These are phyloP conservation scores for Penicillium fuscoglaucum DNA, from an alignment of 2,329 filamentous ascomycete species.

Conservation along the genomic window DNA sequence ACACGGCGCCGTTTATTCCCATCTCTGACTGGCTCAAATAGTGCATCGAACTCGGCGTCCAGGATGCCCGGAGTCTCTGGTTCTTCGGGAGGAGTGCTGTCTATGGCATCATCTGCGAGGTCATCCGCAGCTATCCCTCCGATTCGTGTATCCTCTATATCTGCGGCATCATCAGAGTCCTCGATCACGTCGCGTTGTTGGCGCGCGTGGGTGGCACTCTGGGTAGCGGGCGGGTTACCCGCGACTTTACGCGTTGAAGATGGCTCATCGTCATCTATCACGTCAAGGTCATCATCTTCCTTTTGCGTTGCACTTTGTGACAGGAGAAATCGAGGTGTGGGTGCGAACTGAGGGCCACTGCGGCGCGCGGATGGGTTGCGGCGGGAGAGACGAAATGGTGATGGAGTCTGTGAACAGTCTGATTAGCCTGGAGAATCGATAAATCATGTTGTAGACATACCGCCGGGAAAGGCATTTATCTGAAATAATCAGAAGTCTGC, in stretches of 20 bases:
- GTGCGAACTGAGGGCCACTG: constrained; percentile 35
- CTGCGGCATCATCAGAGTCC: constrained; percentile 26
- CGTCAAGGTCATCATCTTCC: constrained; percentile 15
- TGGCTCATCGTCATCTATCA: constrained; percentile 24
- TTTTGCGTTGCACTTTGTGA: constrained; percentile 25
- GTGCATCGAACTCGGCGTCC: constrained; percentile 31
- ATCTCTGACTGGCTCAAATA: constrained; percentile 31
- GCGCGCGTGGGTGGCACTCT: constrained; percentile 8
- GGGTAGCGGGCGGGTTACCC: constrained; percentile 6
- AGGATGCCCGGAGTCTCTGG: constrained; percentile 11
- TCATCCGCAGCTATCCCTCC: not conserved
- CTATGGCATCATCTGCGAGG: constrained; percentile 14
- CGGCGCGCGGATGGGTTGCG: constrained; percentile 28
- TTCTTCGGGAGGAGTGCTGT: constrained; percentile 19
- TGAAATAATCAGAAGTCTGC: not conserved
- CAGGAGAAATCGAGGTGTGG: constrained; percentile 36
- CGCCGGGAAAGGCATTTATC: constrained; percentile 19
- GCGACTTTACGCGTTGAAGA: constrained; percentile 15
- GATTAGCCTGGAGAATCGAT: not conserved
- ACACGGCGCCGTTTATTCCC: constrained; percentile 38
- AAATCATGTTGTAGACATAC: not conserved
- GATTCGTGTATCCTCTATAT: not conserved
- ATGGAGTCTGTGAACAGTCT: constrained; percentile 22
- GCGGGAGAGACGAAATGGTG: constrained; percentile 33
- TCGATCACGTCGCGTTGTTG: constrained; percentile 29